Base-by-base conservation (phyloP, 768 basidiomycete genomes). In the Collybiopsis luxurians region DNA sequence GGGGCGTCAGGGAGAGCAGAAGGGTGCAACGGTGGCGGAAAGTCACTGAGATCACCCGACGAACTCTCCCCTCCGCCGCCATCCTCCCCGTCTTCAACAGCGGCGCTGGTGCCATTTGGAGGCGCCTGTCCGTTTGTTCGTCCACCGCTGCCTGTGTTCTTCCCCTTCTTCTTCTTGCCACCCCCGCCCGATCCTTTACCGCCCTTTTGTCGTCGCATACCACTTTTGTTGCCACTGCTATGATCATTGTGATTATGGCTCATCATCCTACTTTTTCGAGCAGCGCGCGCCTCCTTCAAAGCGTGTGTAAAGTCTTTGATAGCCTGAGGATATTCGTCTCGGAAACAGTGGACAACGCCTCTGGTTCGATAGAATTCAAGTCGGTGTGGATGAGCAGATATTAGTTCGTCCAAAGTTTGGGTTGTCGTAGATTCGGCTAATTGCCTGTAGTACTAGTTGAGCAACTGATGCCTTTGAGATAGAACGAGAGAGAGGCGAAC, bases 331-430 rank as follows among this genome's bases (percentile, higher is more conserved):
- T 86, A 94, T 67, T 94, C 91, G 59, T 95, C 92, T 47, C 90
- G 83, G 76, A 94, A 95, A 66, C 87, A 89, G 63, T 89, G 89
- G 12, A 95, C 91, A 56, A 95, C 90, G 9, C 92, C 93, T n/a
- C 92, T 84, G 1, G 93, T 94, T 45, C 93, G 85, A 65, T 83
- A 89, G 68, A 89, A 93, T 70, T 95, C 91, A 31, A 95, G 80
- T 19, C 83, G 81, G 57, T 92, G 85, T 0, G 93, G 93, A 59
- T 86, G 72, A 17, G 75, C 71, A 1, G 81, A 78, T 57, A 95
- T 93, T 55, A 95, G 81, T 59, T 87, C 85, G 61, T 95, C 91
- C 47, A 95, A 72, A 19, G 90, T 76, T n/a, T 78, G 75, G 7
- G 91, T 90, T 1, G 84, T 84, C 0, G 91, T 92, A 4, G 87